These are phyloP conservation scores for Coemansia sp. DNA, from an alignment of 192 early-diverging fungal species.

Conservation along the genomic window DNA sequence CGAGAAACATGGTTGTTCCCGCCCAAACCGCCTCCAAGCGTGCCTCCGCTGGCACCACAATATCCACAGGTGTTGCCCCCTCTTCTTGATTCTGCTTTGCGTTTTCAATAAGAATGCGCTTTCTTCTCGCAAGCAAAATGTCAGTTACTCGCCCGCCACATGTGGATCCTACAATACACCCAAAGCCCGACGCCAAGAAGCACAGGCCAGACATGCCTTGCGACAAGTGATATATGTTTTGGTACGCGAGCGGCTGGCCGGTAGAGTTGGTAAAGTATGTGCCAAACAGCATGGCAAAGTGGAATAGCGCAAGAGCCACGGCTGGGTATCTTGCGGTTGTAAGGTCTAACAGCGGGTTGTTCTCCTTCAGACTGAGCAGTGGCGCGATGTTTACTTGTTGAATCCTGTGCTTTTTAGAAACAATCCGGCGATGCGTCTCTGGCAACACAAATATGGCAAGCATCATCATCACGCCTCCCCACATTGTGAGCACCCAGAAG, in stretches of 20 bases:
- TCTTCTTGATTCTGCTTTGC: background rate
- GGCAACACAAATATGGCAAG: constrained; percentile 58
- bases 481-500: constrained; percentile 60
- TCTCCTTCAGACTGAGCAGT: constrained; percentile 17
- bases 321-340: constrained; percentile 33
- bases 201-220: constrained; percentile 52
- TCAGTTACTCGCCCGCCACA: constrained; percentile 50
- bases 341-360: constrained; percentile 45
- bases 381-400: constrained; percentile 42
- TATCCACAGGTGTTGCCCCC: background rate
- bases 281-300: constrained; percentile 54
- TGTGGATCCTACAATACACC: constrained; percentile 43
- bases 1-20: constrained; percentile 35
- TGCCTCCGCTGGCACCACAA: constrained; percentile 29
- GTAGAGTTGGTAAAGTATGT: constrained; percentile 56
- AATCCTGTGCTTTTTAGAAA: constrained; percentile 30
- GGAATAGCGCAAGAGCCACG: constrained; percentile 33
- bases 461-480: constrained; percentile 54
- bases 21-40: constrained; percentile 43
- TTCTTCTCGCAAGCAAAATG: constrained; percentile 17
- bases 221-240: constrained; percentile 40
- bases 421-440: constrained; percentile 57
- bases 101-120: constrained; percentile 1
- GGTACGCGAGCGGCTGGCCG: constrained; percentile 46
- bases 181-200: constrained; percentile 53